These are phyloP conservation scores for Russula brevipes DNA, from an alignment of 768 basidiomycete genomes.

Conservation along the genomic window DNA sequence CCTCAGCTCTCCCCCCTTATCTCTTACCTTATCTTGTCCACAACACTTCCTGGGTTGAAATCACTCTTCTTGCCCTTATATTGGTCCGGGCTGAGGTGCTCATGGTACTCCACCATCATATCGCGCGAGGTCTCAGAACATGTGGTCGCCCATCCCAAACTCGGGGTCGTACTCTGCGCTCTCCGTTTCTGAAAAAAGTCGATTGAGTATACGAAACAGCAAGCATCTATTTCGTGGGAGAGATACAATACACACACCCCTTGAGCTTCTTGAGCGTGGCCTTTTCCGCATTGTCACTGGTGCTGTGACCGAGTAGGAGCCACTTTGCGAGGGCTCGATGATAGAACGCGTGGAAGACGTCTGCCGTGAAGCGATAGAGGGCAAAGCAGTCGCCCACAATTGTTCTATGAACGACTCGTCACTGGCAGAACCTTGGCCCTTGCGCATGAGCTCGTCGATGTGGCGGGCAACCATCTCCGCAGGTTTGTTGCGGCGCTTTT, in stretches of 20 bases:
- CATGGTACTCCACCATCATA: conserved; percentile 59
- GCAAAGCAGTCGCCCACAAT: conserved; percentile 62
- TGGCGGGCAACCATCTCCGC: conserved; percentile 93
- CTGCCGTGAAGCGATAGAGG: conserved; percentile 82
- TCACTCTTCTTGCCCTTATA: too few relatives aligned
- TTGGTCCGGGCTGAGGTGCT: conserved; percentile 34
- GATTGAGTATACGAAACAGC: not conserved
- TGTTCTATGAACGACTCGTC: conserved; percentile 58
- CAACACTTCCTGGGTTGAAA: too few relatives aligned
- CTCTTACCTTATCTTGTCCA: too few relatives aligned
- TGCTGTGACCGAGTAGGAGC: conserved; percentile 75
- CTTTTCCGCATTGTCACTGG: conserved; percentile 83
- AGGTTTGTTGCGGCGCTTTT: conserved; percentile 70
- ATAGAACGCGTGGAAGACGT: conserved; percentile 92
- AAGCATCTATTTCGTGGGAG: not conserved
- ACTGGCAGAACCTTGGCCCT: conserved; percentile 66
- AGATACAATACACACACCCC: conserved; percentile 45
- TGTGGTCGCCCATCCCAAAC: conserved; percentile 88
- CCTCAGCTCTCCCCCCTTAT: too few relatives aligned
- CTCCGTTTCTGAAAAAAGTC: not conserved
- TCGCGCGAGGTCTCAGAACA: conserved; percentile 92
- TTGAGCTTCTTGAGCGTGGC: conserved; percentile 81
- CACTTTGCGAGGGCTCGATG: conserved; percentile 85
- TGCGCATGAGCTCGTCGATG: conserved; percentile 81
- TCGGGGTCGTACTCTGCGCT: conserved; percentile 85